These are phyloP conservation scores for Dipodascopsis uninucleata DNA, from an alignment of 805 yeast species.

Conservation along the genomic window DNA sequence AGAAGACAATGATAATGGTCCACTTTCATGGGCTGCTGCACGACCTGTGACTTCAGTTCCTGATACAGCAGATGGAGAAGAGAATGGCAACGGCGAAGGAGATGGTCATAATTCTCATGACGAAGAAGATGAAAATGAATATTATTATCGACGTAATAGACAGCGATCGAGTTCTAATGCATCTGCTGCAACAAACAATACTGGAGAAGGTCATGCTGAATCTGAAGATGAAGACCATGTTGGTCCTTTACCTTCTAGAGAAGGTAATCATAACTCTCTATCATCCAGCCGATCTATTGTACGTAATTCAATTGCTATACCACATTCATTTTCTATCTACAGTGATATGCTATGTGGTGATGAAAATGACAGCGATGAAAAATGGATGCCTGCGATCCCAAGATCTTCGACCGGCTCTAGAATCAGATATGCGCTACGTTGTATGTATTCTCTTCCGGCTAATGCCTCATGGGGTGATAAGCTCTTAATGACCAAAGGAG, in stretches of 20 bases:
- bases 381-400: constrained; percentile 25
- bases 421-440: constrained; percentile 24
- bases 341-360: too few relatives aligned
- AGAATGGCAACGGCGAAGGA: neutral
- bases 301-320: too few relatives aligned
- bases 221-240: constrained; percentile 9
- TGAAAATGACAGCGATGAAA: constrained; percentile 6
- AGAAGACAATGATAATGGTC: constrained; percentile 80
- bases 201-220: constrained; percentile 7
- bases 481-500: constrained; percentile 20
- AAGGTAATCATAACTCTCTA: too few relatives aligned
- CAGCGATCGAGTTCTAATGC: constrained; percentile 5
- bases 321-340: too few relatives aligned
- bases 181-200: neutral
- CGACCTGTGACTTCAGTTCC: constrained; percentile 34
- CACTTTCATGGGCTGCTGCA: constrained; percentile 82
- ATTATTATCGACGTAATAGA: constrained; percentile 18
- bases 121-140: constrained; percentile 13
- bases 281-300: too few relatives aligned
- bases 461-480: constrained; percentile 27
- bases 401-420: constrained; percentile 10
- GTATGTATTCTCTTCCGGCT: constrained; percentile 25
- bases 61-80: neutral
- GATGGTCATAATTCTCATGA: neutral
- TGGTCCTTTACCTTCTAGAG: too few relatives aligned